Evolutionary conservation across 2,329 filamentous ascomycete species (phyloP), one percentile per base, ranked within the genome.

Genomic region (Lachnum nothofagi): DNA sequence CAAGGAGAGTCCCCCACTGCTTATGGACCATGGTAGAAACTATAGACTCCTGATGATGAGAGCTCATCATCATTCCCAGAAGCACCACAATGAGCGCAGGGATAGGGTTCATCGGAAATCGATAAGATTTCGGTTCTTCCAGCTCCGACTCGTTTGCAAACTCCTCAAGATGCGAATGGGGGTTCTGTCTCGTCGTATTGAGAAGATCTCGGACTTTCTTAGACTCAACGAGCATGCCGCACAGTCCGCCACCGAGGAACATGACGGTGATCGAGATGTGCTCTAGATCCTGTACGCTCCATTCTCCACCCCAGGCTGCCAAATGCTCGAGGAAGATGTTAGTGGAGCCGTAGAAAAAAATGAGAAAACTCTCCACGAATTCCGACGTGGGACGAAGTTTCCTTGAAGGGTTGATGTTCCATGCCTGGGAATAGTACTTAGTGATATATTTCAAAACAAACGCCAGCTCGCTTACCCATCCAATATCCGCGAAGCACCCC

Each of bases 321-420:
- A 97, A 75, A 63, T 95, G 91, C 68, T 97, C 91, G 24, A 97
- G 74, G 68, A 95, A 96, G 49, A 97, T 83, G 67, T 97, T 96
- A 52, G 85, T 91, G 2, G 82, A 75, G 27, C 93, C 91, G 64
- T 96, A 97, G 24, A 88, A 73, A 71, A 90, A 95, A 56, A 97
- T 96, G 57, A 95, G 79, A 48, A 85, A 83, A 27, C 88, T 94
- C 68, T 97, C 91, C 42, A 85, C 80, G 60, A 95, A 95, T 69
- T 97, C 91, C 20, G 88, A 89, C 0, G 87, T 87, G 1, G 86
- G 87, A 24, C 67, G 71, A 33, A 74, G 67, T 43, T 80, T 80
- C 56, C 50, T 68, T 67, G 72, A 64, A 7, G 89, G 89, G 51
- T 86, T 86, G 51, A 91, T 69, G 62, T 97, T 97, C 91, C 91